Conservation (phyloP, 2,329 filamentous ascomycete species). For the Trichoderma brevicompactum region DNA sequence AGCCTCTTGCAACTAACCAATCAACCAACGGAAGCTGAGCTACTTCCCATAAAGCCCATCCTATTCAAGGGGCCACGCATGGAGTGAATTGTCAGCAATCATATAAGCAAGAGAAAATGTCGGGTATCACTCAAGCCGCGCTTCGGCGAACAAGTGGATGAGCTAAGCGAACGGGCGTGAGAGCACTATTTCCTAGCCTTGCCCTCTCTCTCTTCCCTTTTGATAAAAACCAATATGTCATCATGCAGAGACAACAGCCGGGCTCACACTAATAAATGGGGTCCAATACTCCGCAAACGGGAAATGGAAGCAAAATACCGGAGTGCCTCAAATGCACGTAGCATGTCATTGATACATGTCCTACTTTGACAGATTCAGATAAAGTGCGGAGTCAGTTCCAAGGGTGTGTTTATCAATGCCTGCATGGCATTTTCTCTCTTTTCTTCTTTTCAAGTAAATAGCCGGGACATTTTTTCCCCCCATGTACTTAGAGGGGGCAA, state of each 20-base stretch:
- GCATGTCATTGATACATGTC: not conserved
- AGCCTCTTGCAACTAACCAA: not conserved
- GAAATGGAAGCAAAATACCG: not conserved
- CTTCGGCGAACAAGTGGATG: not conserved
- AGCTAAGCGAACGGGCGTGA: not conserved
- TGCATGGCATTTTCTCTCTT: not conserved
- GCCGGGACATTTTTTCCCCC: not conserved
- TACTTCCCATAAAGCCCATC: not conserved
- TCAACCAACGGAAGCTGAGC: not conserved
- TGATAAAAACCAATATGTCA: not conserved
- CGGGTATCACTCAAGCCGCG: not conserved
- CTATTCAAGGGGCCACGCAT: not conserved
- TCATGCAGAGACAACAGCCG: not conserved
- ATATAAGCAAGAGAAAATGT: not conserved
- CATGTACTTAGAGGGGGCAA: not conserved
- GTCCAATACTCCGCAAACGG: too few relatives aligned
- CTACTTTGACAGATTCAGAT: not conserved
- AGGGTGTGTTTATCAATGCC: not conserved
- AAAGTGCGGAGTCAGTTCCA: constrained; percentile 2
- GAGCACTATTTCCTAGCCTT: not conserved
- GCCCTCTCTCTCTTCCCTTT: not conserved
- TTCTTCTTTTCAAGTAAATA: not conserved
- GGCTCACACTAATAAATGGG: not conserved
- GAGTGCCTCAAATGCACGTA: not conserved
- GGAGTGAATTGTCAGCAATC: not conserved